Evolutionary conservation across 768 basidiomycete species (phyloP), one percentile per base, ranked within the genome.

Genomic region (Hortiboletus flavorubellus): DNA sequence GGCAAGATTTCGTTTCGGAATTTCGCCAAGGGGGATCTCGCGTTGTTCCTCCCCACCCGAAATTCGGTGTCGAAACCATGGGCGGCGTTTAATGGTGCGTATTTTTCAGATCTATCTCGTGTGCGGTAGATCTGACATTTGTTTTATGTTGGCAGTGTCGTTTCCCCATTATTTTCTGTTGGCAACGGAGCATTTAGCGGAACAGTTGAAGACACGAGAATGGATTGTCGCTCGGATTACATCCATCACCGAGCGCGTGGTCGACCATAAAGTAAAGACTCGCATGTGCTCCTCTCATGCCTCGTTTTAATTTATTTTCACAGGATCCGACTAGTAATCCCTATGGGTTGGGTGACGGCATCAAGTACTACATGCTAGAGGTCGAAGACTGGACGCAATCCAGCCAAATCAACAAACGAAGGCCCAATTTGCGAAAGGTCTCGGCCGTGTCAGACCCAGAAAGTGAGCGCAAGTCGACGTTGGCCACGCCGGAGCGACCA

Each of bases 161-260:
- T 96, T 95, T 73, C 97, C 97, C 46, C 96, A 98, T 72, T 95
- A 98, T 72, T 99, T 99, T 76, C 81, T 99, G 35, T 85, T 92
- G 68, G 89, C 92, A 5, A 89, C 86, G 1, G 89, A 87, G 2
- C 86, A 87, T 61, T 78, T 98, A 44, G 90, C 86, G 21, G 94
- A 97, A 64, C 91, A 94, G 68, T 76, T 97, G 56, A 91, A 90
- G 75, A 85, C 84, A 14, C 79, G 94, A 34, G 96, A 98, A 73
- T 98, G 92, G 93, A 91, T 95, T 63, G 93, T 96, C 21, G 93
- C 93, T 7, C 80, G 93, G 59, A 95, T 96, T 66, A 93, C 90
- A 0, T 89, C 86, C 15, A 89, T 96, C 51, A 80, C 88, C 1
- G 93, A 96, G 68, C 83, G 87, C 16, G 82, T 96, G 33, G 93